These are phyloP conservation scores for Dittrichia graveolens DNA, from an alignment of 129 eudicot species.

Conservation along the genomic window DNA sequence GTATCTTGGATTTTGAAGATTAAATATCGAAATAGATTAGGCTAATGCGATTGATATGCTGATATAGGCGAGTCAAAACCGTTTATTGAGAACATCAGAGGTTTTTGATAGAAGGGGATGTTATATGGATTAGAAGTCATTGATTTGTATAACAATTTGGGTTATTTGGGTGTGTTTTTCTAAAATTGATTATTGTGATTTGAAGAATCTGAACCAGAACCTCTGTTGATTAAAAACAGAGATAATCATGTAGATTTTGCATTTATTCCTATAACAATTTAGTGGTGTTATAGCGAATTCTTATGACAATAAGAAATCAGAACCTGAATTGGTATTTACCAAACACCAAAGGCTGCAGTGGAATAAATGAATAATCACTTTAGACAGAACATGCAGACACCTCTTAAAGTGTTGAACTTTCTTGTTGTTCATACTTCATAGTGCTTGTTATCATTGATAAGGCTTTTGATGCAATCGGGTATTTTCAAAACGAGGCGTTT, in stretches of 20 bases:
- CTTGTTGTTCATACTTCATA: neutral
- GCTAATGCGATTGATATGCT: slow-evolving; percentile 19
- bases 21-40: slow-evolving; percentile 4
- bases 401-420: neutral
- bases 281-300: too few species aligned
- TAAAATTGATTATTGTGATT: neutral
- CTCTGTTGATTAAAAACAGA: neutral
- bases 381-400: neutral
- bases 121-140: neutral
- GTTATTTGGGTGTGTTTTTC: neutral
- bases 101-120: neutral
- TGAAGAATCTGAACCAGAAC: neutral
- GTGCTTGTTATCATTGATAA: slow-evolving; percentile 1
- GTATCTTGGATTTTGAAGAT: neutral
- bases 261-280: too few species aligned
- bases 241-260: neutral
- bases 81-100: slow-evolving; percentile 10
- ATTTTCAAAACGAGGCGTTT: slow-evolving; percentile 6
- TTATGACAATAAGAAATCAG: too few species aligned
- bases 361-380: too few species aligned
- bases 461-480: neutral
- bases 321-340: too few species aligned
- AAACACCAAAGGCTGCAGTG: too few species aligned
- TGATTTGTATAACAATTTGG: neutral
- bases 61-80: neutral